These are phyloP conservation scores for Flaveria brownii DNA, from an alignment of 129 eudicot genomes.

Conservation along the genomic window DNA sequence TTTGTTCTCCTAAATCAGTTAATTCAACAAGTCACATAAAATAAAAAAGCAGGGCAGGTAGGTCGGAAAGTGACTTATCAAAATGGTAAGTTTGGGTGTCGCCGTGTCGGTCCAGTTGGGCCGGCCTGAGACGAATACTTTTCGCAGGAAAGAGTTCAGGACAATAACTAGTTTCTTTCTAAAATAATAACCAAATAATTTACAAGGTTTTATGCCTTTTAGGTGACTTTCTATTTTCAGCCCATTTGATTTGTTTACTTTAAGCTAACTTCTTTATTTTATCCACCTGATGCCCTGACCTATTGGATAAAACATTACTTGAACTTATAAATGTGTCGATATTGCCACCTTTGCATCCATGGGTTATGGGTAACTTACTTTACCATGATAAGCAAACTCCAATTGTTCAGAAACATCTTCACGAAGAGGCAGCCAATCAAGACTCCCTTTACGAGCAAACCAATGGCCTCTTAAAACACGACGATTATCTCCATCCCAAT, in stretches of 20 bases:
- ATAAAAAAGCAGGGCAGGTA: background rate
- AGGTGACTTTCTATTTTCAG: background rate
- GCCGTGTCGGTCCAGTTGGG: background rate
- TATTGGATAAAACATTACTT: background rate
- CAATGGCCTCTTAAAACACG: slow-evolving; percentile 97
- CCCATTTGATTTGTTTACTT: background rate
- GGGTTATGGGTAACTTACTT: slow-evolving; percentile 43
- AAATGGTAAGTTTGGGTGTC: background rate
- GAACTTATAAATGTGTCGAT: background rate
- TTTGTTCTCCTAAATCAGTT: background rate
- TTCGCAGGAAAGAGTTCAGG: background rate
- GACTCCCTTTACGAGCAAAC: slow-evolving; percentile 95
- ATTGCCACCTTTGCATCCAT: slow-evolving; percentile 13
- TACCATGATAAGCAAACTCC: slow-evolving; percentile 86
- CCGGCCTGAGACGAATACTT: background rate
- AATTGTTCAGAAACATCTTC: slow-evolving; percentile 96
- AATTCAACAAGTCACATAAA: background rate
- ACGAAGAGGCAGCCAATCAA: slow-evolving; percentile 98
- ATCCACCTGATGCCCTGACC: background rate
- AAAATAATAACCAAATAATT: background rate
- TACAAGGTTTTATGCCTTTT: background rate
- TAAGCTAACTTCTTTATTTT: slow-evolving; percentile 1
- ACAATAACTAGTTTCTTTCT: background rate
- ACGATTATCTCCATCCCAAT: slow-evolving; percentile 96
- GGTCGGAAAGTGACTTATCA: background rate